Conservation (phyloP, 805 yeast species). For the Wickerhamomyces silvicola region DNA sequence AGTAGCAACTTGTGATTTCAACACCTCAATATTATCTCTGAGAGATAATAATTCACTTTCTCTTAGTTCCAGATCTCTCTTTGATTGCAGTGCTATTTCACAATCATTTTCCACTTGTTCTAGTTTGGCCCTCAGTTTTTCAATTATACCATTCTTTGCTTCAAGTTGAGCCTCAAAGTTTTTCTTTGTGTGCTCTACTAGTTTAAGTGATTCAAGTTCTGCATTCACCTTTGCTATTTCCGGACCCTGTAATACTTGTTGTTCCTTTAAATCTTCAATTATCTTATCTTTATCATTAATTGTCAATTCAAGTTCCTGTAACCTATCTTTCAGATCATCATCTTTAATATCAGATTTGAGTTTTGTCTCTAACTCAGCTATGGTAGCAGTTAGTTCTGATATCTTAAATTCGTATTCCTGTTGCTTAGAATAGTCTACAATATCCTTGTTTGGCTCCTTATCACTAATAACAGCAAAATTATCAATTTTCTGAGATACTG, state of each 20-base stretch:
- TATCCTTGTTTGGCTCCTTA: no score
- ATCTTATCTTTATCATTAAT: constrained; percentile 16
- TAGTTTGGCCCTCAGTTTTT: not conserved
- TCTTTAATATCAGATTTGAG: constrained; percentile 1
- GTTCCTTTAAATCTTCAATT: constrained; percentile 12
- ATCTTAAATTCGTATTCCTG: no score
- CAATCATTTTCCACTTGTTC: constrained; percentile 1
- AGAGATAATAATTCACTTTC: no score
- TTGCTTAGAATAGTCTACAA: no score
- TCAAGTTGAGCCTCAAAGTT: constrained; percentile 9
- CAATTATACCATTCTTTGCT: not conserved
- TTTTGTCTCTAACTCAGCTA: constrained; percentile 8
- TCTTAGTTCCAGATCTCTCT: not conserved
- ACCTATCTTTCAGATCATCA: constrained; percentile 8
- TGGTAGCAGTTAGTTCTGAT: no score
- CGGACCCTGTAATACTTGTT: constrained; percentile 1
- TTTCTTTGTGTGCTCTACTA: constrained; percentile 9
- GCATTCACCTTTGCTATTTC: not conserved
- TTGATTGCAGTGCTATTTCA: not conserved
- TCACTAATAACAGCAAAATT: no score
- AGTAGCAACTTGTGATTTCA: no score
- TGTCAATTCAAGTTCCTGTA: constrained; percentile 14
- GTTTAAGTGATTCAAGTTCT: not conserved
- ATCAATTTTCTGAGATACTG: constrained; percentile 1
- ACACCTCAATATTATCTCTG: no score